These are phyloP conservation scores for Hypoxylon fragiforme DNA, from an alignment of 495 filamentous ascomycete genomes.

Conservation along the genomic window DNA sequence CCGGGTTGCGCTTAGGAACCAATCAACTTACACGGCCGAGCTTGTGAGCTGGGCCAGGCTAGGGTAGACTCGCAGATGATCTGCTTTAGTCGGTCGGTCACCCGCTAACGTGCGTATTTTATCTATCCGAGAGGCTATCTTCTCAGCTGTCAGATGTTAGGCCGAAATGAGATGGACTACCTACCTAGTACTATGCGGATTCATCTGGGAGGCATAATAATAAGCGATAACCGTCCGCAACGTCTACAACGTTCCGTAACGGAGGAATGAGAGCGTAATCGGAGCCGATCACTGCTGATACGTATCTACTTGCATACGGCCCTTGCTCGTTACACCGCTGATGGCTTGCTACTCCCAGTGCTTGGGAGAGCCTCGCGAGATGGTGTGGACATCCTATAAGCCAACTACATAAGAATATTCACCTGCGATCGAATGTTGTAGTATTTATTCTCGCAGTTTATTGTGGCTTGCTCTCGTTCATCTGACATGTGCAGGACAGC, in stretches of 20 bases:
- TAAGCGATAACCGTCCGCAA: slow-evolving; percentile 10
- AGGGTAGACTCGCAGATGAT: slow-evolving; percentile 28
- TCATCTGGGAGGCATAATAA: slow-evolving; percentile 10
- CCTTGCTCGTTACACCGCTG: slow-evolving; percentile 10
- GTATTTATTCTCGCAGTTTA: neutral
- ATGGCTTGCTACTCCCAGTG: neutral
- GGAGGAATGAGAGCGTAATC: slow-evolving; percentile 21
- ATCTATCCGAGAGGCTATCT: slow-evolving; percentile 27
- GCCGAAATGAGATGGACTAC: slow-evolving; percentile 20
- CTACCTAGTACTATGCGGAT: too few relatives aligned
- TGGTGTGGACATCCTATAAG: slow-evolving; percentile 12
- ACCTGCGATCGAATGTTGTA: slow-evolving; percentile 16
- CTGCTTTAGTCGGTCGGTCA: slow-evolving; percentile 22
- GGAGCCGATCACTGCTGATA: slow-evolving; percentile 21
- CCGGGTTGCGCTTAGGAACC: slow-evolving; percentile 21
- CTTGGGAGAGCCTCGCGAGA: slow-evolving; percentile 8
- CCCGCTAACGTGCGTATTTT: slow-evolving; percentile 26
- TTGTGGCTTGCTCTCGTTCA: neutral
- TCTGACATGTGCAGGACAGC: neutral
- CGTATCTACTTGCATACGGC: too few relatives aligned
- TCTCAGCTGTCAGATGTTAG: slow-evolving; percentile 25
- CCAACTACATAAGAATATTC: slow-evolving; percentile 13
- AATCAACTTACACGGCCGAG: slow-evolving; percentile 21
- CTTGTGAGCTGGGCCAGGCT: slow-evolving; percentile 24
- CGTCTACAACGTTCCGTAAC: neutral